Evolutionary conservation across 306 rosid species (phyloP).

Genomic region (Fragaria vesca): DNA sequence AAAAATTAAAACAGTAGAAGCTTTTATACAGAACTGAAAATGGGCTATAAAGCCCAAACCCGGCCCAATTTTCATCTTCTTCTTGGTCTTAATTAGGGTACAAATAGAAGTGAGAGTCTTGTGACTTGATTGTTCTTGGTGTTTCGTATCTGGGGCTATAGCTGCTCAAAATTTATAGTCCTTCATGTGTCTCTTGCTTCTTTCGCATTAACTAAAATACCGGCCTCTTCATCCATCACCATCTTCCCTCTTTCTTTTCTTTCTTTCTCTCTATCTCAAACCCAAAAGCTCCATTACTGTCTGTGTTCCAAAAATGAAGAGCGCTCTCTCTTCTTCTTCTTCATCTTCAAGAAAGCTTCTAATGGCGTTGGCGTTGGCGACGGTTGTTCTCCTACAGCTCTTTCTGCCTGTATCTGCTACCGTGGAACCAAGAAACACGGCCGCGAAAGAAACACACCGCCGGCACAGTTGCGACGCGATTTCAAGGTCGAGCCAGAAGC

Average conservation of each 20-base stretch:
- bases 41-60: neutral
- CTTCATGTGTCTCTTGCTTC: constrained; percentile 63
- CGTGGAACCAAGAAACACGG: constrained; percentile 21
- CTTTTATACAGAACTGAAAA: too few species aligned
- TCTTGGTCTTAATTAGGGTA: neutral
- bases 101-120: constrained; percentile 31
- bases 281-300: neutral
- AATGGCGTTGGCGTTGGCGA: neutral
- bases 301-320: constrained; percentile 42
- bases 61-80: neutral
- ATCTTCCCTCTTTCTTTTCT: constrained; percentile 1
- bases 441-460: constrained; percentile 2
- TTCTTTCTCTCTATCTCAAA: constrained; percentile 26
- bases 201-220: constrained; percentile 35
- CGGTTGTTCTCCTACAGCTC: neutral
- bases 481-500: constrained; percentile 12
- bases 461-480: constrained; percentile 51
- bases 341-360: neutral
- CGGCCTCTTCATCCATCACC: constrained; percentile 5
- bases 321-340: constrained; percentile 44
- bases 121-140: neutral
- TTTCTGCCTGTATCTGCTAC: neutral
- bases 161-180: constrained; percentile 18
- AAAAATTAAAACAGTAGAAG: neutral
- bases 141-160: neutral